These are phyloP conservation scores for Chaetomium olivaceum DNA, from an alignment of 2,329 filamentous ascomycete species.

Conservation along the genomic window DNA sequence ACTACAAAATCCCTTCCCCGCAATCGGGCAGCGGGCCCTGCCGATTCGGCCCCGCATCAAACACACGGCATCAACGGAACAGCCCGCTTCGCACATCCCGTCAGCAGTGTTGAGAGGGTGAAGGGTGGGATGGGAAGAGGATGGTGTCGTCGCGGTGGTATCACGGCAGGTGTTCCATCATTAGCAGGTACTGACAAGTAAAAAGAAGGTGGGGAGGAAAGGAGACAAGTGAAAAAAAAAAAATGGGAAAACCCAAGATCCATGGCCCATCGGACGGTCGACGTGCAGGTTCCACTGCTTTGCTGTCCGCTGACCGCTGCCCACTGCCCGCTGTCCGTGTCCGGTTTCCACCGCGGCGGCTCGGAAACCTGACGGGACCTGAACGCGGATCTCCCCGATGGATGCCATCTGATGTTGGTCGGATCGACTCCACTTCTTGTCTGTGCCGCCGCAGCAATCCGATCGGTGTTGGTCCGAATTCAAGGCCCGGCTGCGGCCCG, in stretches of 20 bases:
- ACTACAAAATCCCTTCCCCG: slow-evolving; percentile 3
- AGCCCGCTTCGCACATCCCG: not conserved
- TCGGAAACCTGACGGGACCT: not conserved
- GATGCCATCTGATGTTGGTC: not conserved
- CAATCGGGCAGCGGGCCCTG: slow-evolving; percentile 16
- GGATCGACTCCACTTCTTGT: not conserved
- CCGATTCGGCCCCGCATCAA: slow-evolving; percentile 13
- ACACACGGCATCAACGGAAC: not conserved
- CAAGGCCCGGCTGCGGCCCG: not conserved
- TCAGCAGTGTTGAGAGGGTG: not conserved
- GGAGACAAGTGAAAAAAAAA: not conserved
- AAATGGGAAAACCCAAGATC: not conserved
- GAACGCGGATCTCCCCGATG: not conserved
- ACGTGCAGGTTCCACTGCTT: not conserved
- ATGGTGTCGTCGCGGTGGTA: not conserved
- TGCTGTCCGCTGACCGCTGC: not conserved
- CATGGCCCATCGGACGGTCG: not conserved
- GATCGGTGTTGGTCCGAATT: not conserved
- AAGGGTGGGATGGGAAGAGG: not conserved
- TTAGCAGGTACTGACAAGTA: too few species aligned
- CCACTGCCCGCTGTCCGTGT: not conserved
- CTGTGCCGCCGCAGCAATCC: not conserved
- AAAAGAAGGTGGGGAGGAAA: not conserved
- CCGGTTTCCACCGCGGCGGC: not conserved
- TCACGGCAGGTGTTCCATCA: not conserved